Percentiles rank a stretch among this genome's conserved stretches.
Conservation (phyloP, 345 rosid genomes). For the Dipteronia sinensis region DNA sequence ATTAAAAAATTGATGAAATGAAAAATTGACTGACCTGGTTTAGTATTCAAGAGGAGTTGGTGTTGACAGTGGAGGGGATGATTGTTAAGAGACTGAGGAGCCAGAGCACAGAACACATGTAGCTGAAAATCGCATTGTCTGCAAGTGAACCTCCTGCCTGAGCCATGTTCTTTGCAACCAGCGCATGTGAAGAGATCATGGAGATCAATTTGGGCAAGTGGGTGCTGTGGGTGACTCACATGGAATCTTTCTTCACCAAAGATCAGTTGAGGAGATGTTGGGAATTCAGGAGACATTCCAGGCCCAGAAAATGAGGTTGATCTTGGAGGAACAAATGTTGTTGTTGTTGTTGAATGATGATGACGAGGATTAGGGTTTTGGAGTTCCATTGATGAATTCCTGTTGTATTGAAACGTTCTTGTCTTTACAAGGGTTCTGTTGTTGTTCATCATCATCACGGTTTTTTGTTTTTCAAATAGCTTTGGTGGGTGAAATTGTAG, state of each 20-base stretch:
- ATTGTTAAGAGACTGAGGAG: slow-evolving; percentile 47
- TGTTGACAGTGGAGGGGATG: slow-evolving; percentile 82
- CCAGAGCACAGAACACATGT: slow-evolving; percentile 82
- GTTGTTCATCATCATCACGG: slow-evolving; percentile 12
- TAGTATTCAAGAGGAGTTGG: slow-evolving; percentile 53
- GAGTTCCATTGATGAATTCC: slow-evolving; percentile 21
- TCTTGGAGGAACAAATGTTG: slow-evolving; percentile 6
- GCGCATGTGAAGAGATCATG: slow-evolving; percentile 68
- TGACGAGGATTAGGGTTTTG: slow-evolving; percentile 3
- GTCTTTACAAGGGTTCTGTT: slow-evolving; percentile 27
- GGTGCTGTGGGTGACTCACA: slow-evolving; percentile 69
- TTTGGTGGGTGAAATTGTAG: slow-evolving; percentile 16
- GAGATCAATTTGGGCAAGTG: slow-evolving; percentile 40
- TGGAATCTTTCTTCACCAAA: slow-evolving; percentile 54
- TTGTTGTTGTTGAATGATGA: not conserved
- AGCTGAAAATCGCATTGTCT: slow-evolving; percentile 76
- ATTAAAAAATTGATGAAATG: too few relatives aligned
- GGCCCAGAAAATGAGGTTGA: not conserved
- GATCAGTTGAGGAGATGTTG: slow-evolving; percentile 51
- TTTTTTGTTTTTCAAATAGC: not conserved
- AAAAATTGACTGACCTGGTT: slow-evolving; percentile 48
- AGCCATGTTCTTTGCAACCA: slow-evolving; percentile 80
- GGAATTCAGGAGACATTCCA: slow-evolving; percentile 39
- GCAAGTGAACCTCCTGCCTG: slow-evolving; percentile 71
- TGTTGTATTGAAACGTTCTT: slow-evolving; percentile 12